These are phyloP conservation scores for Microthlaspi erraticum DNA, from an alignment of 345 rosid species.

Conservation along the genomic window DNA sequence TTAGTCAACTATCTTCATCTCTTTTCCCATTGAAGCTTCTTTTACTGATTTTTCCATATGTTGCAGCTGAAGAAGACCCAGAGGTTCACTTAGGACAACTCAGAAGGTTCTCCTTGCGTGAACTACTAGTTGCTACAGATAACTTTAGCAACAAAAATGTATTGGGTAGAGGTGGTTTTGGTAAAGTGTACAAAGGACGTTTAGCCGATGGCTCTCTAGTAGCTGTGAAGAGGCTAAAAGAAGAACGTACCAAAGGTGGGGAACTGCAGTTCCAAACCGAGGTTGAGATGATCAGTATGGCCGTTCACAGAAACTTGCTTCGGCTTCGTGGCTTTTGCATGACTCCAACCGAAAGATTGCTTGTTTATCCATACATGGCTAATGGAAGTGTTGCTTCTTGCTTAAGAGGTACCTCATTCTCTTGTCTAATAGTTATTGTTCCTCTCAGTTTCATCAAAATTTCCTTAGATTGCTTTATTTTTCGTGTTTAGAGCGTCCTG, in stretches of 20 bases:
- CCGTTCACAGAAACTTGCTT: constrained; percentile 87
- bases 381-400: constrained; percentile 98
- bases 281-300: constrained; percentile 96
- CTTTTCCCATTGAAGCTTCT: background rate
- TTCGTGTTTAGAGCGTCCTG: constrained; percentile 58
- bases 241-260: constrained; percentile 85
- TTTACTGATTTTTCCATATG: constrained; percentile 16
- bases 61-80: constrained; percentile 90
- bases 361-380: constrained; percentile 86
- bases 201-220: constrained; percentile 75
- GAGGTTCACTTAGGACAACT: constrained; percentile 93
- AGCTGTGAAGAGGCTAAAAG: constrained; percentile 89
- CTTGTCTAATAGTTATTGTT: background rate
- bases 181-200: constrained; percentile 91
- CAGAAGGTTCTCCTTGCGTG: constrained; percentile 83
- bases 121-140: constrained; percentile 86
- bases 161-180: constrained; percentile 90
- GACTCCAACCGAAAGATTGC: constrained; percentile 91
- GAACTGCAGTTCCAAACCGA: constrained; percentile 93
- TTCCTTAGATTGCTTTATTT: background rate
- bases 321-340: constrained; percentile 92
- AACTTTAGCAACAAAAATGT: constrained; percentile 70
- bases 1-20: constrained; percentile 42
- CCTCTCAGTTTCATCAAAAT: background rate
- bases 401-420: constrained; percentile 65